Base-by-base conservation (phyloP, 2,329 filamentous ascomycete genomes). In the Penicillium decumbens region DNA sequence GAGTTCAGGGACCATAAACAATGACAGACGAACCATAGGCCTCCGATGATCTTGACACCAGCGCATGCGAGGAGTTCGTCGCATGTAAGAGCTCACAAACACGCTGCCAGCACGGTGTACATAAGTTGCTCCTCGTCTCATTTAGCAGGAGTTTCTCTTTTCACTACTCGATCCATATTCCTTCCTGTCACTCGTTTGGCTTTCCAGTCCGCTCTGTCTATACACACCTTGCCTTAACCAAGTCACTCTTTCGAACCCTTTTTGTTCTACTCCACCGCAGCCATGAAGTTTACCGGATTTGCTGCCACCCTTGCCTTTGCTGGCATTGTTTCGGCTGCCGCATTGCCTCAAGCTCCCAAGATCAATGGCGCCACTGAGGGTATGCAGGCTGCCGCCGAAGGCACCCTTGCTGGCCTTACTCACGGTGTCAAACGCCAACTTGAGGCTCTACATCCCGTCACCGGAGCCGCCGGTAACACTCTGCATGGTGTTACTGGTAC, bases 221-320 rank as follows among this genome's bases (percentile, higher is more conserved):
- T 47, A 45, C 41, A 45, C 42, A 39, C 37, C 32, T 47, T 23
- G 5, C n/a, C 12, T 41, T 33, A 48, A 47, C 35, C 24, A 41
- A 58, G 51, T 61, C 63, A 58, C 52, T 66, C 56, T 49, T 63
- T 64, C 50, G 10, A 56, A 49, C 15, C 35, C 24, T 23, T 38
- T 39, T 4, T 2, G 12, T 38, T 33, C 41, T 48, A 24, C 28
- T 32, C 15, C 54, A 57, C 41, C 43, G 49, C 49, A 50, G 67
- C 37, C 51, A 70, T 70, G 68, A 70, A 69, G 64, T 64, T 70
- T 62, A 64, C 65, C 55, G 63, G 63, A 59, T 56, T 70, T 44
- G 41, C 63, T 35, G 47, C 63, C 45, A 62, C 66, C 30, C 54
- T 70, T 24, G 65, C 65, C 37, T 37, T 69, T 45, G 62, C 61